Base-by-base conservation (phyloP, 495 filamentous ascomycete species). In the Penicillium psychrofluorescens region DNA sequence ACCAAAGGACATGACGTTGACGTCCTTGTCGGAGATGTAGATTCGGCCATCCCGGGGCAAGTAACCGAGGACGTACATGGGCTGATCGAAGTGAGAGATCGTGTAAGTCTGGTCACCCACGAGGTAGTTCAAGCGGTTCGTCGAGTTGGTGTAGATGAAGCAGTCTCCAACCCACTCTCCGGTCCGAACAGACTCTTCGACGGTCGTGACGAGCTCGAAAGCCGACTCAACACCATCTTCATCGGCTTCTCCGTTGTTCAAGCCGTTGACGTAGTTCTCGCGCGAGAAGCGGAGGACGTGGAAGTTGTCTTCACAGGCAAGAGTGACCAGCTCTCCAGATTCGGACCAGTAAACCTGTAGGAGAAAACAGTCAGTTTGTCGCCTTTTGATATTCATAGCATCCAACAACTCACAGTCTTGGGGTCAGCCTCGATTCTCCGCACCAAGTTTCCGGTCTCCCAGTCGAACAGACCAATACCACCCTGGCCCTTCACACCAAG, bases 91-190 rank as follows among this genome's bases (percentile, higher is more conserved):
- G 67, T 97, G 91, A 33, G 89, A 88, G 56, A 99, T 85, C n/a
- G 92, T 95, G 76, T 97, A 95, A 28, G 90, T 94, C 67, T 96
- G 89, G 65, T 97, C 92, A 40, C 92, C 94, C 30, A 99, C 92
- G 14, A 99, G 80, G 66, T 97, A 96, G 75, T 97, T 99, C 47
- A 99, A 70, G 41, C 92, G 86, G 76, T 97, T 96, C 22, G 90
- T 95, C 54, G 80, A 83, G 72, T 90, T 97, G 27, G 92, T 96
- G 74, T 97, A 99, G 59, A 97, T 90, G 73, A 99, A 92, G 69
- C 90, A 95, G 64, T 99, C 92, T 16, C 92, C 92, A 44, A 99
- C 84, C 92, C 92, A 99, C 68, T 92, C 83, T 36, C 89, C 92
- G n/a, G 94, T 95, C 38, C 86, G 83, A 36, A 97, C 87, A 49